Evolutionary conservation across 441 rosid genomes (phyloP), one percentile per base, ranked within the genome.

Genomic region (Cnidoscolus chayamansa): DNA sequence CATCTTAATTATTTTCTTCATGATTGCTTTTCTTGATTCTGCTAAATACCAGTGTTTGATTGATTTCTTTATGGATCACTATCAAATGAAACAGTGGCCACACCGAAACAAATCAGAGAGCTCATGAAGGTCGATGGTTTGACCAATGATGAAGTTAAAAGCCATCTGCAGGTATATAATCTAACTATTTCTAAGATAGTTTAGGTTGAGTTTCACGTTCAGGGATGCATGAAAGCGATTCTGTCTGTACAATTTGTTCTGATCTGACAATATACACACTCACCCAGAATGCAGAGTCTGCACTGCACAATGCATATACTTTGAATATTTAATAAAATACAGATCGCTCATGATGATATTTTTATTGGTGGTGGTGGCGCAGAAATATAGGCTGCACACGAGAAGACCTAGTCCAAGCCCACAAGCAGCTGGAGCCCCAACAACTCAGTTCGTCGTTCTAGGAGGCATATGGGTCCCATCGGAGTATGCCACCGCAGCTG

Each of bases 391-490:
- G 85, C 93, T 94, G 49, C 99, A 94, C 79, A 94, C 98, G 2
- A 87, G 98, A 74, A 83, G 99, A 83, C 97, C 98, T 37, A 89
- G 96, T 78, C 92, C 96, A 69, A 92, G 87, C 86, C 93, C 94
- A 80, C 98, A 90, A 78, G 76, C 85, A 58, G 68, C 91, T 32
- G 89, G 90, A 66, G 80, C 83, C 1, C 77, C 84, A 15, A 66
- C 87, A 9, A 87, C 94, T 0, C 97, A 83, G 82, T 82, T 95
- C 25, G 89, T 95, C 10, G 94, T 95, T 80, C 78, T 94, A 70
- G 96, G 97, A n/a, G 83, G 97, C 68, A 91, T 95, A 40, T 94
- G 97, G 98, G 97, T 92, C 72, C 97, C 97, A 20, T 91, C 94
- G 0, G 99, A 94, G 67, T 92, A 92, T 64, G 91, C 98, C 74